Evolutionary conservation across 2,329 filamentous ascomycete genomes (phyloP).

Genomic region (Fusarium phyllophilum): DNA sequence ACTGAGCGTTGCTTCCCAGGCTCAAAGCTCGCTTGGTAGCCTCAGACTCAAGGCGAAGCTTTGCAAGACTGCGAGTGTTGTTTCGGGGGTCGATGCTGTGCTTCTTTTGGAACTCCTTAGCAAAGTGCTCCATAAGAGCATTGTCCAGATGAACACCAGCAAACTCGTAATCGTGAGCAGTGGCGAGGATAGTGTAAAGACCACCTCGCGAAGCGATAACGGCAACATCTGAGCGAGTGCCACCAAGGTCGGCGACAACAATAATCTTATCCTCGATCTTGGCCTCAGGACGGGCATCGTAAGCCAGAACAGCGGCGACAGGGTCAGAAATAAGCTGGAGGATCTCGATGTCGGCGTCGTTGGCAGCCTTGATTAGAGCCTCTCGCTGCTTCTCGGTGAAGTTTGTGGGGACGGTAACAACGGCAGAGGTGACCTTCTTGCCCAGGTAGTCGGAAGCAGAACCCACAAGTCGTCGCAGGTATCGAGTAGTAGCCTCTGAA

Average conservation of each 20-base stretch:
- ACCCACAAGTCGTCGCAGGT: constrained; percentile 81
- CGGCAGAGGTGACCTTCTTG: constrained; percentile 92
- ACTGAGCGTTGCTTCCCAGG: constrained; percentile 86
- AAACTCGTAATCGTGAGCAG: constrained; percentile 94
- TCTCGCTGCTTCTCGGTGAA: constrained; percentile 88
- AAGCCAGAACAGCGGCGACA: constrained; percentile 86
- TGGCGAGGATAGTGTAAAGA: constrained; percentile 95
- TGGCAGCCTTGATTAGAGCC: constrained; percentile 80
- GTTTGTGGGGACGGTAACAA: constrained; percentile 94
- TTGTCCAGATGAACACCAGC: constrained; percentile 88
- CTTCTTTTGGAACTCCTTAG: constrained; percentile 99
- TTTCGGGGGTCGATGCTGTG: constrained; percentile 87
- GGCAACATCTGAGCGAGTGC: constrained; percentile 90
- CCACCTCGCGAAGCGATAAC: constrained; percentile 91
- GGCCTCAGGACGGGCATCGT: constrained; percentile 85
- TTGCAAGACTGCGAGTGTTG: constrained; percentile 84
- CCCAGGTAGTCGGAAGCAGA: constrained; percentile 93
- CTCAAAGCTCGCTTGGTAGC: constrained; percentile 91
- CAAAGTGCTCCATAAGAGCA: constrained; percentile 93
- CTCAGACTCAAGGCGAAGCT: constrained; percentile 92
- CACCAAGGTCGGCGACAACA: constrained; percentile 92
- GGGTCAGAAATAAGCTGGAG: constrained; percentile 95
- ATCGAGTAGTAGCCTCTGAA: constrained; percentile 84
- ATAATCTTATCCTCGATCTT: constrained; percentile 85
- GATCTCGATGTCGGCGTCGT: constrained; percentile 84